Evolutionary conservation across 208 protist species (phyloP).

Genomic region (Crithidia thermophila): DNA sequence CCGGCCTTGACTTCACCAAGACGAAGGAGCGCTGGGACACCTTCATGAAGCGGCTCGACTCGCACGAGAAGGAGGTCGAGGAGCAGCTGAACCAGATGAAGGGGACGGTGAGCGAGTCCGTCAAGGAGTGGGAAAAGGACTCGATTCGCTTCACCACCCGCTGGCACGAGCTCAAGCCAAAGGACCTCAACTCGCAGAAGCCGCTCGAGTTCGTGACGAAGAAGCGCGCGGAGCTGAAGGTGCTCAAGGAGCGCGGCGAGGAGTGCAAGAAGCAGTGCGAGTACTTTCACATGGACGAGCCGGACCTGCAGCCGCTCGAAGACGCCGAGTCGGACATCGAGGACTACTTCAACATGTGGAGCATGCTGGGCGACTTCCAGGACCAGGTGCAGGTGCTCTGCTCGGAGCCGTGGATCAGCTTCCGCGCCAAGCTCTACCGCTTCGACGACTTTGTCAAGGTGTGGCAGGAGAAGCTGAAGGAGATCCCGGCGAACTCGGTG

Average conservation of each 20-base stretch:
- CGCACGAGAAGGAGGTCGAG: constrained; percentile 93
- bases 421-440: constrained; percentile 92
- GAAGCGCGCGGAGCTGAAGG: constrained; percentile 78
- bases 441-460: constrained; percentile 95
- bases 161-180: constrained; percentile 95
- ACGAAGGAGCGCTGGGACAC: constrained; percentile 76
- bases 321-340: constrained; percentile 87
- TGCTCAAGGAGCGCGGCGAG: constrained; percentile 63
- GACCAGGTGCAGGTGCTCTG: constrained; percentile 80
- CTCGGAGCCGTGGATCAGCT: constrained; percentile 93
- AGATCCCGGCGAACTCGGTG: constrained; percentile 75
- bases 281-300: constrained; percentile 93
- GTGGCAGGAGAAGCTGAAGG: constrained; percentile 92
- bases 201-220: constrained; percentile 84
- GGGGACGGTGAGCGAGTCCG: constrained; percentile 56
- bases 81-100: constrained; percentile 86
- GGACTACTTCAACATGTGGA: constrained; percentile 88
- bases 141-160: constrained; percentile 91
- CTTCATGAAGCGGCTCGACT: constrained; percentile 90
- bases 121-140: constrained; percentile 84
- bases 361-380: constrained; percentile 85
- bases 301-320: constrained; percentile 74
- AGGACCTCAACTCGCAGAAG: constrained; percentile 80
- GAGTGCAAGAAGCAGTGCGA: constrained; percentile 89
- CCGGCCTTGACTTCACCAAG: constrained; percentile 72